These are phyloP conservation scores for Krasilnikovozyma curviuscula DNA, from an alignment of 768 basidiomycete genomes.

Conservation along the genomic window DNA sequence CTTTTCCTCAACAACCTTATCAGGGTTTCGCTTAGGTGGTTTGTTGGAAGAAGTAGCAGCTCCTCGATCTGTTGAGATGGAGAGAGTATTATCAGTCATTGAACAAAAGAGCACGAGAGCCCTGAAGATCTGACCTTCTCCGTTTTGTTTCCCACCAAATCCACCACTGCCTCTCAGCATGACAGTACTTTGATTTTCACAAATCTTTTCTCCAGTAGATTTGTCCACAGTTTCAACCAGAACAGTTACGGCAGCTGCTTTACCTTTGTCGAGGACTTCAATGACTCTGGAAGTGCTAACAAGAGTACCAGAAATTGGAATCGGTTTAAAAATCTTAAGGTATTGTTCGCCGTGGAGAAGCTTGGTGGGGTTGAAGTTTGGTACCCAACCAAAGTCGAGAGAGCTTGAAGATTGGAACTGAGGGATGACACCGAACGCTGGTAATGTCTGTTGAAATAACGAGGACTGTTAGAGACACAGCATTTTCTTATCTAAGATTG, in stretches of 20 bases:
- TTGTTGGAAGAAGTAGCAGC: slow-evolving; percentile 62
- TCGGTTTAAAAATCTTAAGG: slow-evolving; percentile 55
- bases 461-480: neutral
- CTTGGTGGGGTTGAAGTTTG: slow-evolving; percentile 89
- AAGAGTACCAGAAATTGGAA: slow-evolving; percentile 66
- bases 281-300: slow-evolving; percentile 51
- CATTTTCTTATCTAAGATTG: neutral
- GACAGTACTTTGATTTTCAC: slow-evolving; percentile 79
- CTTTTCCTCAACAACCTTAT: slow-evolving; percentile 72
- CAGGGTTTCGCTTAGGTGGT: slow-evolving; percentile 64
- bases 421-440: slow-evolving; percentile 89
- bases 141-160: slow-evolving; percentile 75
- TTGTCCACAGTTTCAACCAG: slow-evolving; percentile 66
- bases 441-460: slow-evolving; percentile 58
- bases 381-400: slow-evolving; percentile 47
- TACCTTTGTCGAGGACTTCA: slow-evolving; percentile 42
- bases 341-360: slow-evolving; percentile 97
- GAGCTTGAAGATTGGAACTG: slow-evolving; percentile 49
- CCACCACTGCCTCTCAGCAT: slow-evolving; percentile 90
- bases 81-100: neutral
- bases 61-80: slow-evolving; percentile 50
- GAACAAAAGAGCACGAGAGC: neutral
- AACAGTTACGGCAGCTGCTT: slow-evolving; percentile 72
- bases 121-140: slow-evolving; percentile 40
- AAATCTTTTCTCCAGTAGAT: slow-evolving; percentile 53